phyloP scores from a whole-genome alignment of 2,329 filamentous ascomycete species.

The Thielaviopsis punctulata region DNA sequence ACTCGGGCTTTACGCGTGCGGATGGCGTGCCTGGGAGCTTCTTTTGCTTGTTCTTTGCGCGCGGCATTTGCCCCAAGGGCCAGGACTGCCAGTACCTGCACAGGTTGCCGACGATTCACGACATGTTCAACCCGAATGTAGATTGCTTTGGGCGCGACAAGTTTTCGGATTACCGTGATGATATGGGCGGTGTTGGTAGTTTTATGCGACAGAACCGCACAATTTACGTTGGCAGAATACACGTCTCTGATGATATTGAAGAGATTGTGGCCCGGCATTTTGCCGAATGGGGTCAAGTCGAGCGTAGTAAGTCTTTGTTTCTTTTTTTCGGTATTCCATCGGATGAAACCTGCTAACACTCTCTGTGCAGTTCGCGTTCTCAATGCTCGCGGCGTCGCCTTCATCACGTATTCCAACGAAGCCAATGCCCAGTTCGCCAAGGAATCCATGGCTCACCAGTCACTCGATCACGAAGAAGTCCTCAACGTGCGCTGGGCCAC shows the following conservation, averaged over 20 bases:
- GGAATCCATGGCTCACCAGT: constrained; percentile 91
- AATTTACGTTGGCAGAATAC: constrained; percentile 82
- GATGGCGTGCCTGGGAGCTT: constrained; percentile 64
- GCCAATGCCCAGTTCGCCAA: constrained; percentile 81
- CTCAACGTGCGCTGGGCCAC: constrained; percentile 96
- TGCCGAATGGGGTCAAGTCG: constrained; percentile 88
- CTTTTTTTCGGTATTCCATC: neutral
- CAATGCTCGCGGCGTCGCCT: constrained; percentile 77
- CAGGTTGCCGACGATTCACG: constrained; percentile 67
- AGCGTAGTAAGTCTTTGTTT: constrained; percentile 40
- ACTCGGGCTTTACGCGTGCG: constrained; percentile 62
- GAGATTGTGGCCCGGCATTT: constrained; percentile 91
- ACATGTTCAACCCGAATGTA: constrained; percentile 82
- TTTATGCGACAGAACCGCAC: constrained; percentile 92
- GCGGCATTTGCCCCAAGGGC: constrained; percentile 69
- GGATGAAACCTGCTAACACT: neutral
- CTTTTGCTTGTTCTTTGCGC: constrained; percentile 84
- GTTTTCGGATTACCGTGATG: constrained; percentile 80
- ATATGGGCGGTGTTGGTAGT: constrained; percentile 92
- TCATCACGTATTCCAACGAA: constrained; percentile 87
- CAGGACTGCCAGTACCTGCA: constrained; percentile 91
- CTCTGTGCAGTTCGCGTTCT: constrained; percentile 48
- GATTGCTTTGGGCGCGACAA: constrained; percentile 94
- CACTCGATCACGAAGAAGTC: constrained; percentile 77
- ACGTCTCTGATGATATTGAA: constrained; percentile 92